phyloP scores from a whole-genome alignment of 768 basidiomycete genomes.

The Termitomyces bulborhizus region DNA sequence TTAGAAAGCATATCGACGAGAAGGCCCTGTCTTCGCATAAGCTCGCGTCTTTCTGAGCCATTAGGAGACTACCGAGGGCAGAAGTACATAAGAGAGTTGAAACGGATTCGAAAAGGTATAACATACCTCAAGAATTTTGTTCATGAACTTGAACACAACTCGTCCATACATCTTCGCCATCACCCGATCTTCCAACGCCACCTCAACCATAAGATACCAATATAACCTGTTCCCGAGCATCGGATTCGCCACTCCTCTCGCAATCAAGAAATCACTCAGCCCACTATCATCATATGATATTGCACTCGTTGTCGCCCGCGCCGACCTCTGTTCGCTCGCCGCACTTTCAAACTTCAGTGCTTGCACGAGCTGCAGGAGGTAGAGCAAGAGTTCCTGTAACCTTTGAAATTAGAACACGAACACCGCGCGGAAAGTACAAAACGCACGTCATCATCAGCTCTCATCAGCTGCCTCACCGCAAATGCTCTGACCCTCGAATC shows the following conservation, averaged over 20 bases:
- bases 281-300: constrained; percentile 90
- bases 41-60: constrained; percentile 76
- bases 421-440: neutral
- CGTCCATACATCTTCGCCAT: constrained; percentile 92
- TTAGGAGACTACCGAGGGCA: constrained; percentile 47
- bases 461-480: constrained; percentile 84
- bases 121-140: constrained; percentile 76
- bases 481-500: constrained; percentile 92
- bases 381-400: constrained; percentile 82
- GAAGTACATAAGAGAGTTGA: neutral
- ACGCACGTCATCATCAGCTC: constrained; percentile 91
- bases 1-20: constrained; percentile 82
- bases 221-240: constrained; percentile 88
- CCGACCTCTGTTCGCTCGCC: constrained; percentile 69
- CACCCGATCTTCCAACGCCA: constrained; percentile 77
- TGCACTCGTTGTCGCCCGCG: constrained; percentile 64
- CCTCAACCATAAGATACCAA: constrained; percentile 98
- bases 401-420: neutral
- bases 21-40: constrained; percentile 88
- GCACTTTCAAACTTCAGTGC: constrained; percentile 93
- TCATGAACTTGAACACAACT: constrained; percentile 88
- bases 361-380: constrained; percentile 94
- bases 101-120: neutral
- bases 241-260: constrained; percentile 74
- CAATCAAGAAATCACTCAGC: constrained; percentile 86